Evolutionary conservation across 78 protist genomes (phyloP).

Genomic region (Trichosphaerium sp.): DNA sequence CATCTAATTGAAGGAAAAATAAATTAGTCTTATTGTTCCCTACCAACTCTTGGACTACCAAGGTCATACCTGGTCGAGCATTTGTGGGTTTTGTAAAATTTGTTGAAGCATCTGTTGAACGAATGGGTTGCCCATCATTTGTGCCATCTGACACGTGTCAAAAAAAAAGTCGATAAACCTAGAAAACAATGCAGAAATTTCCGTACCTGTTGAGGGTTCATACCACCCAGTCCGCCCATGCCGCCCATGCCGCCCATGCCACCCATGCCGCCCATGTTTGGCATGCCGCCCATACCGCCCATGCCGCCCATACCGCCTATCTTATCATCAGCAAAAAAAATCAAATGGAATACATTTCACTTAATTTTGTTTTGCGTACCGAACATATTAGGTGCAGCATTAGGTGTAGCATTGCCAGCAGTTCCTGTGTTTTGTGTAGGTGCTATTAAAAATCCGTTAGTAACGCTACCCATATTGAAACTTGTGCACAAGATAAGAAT

Average conservation of each 20-base stretch:
- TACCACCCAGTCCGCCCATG: conserved; percentile 55
- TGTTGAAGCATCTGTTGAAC: conserved; percentile 50
- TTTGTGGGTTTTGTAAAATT: conserved; percentile 40
- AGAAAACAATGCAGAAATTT: too few relatives aligned
- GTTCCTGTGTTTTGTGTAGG: background rate
- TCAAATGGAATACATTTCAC: too few relatives aligned
- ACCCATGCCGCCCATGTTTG: conserved; percentile 30
- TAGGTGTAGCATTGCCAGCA: background rate
- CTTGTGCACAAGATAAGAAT: too few relatives aligned
- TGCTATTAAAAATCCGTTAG: background rate
- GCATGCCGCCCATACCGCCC: conserved; percentile 32
- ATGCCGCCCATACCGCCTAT: too few relatives aligned
- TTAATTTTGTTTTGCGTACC: too few relatives aligned
- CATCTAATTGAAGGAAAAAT: conserved; percentile 16
- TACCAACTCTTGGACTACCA: too few relatives aligned
- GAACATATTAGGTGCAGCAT: conserved; percentile 11
- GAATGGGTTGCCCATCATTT: conserved; percentile 53
- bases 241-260: conserved; percentile 57
- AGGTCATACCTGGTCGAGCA: conserved; percentile 26
- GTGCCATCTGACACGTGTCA: conserved; percentile 10
- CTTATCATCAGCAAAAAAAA: too few relatives aligned
- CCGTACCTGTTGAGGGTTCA: background rate
- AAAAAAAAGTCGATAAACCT: too few relatives aligned
- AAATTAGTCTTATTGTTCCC: conserved; percentile 45
- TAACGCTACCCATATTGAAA: background rate